Percentiles rank a stretch among this genome's conserved stretches.
phyloP scores from a whole-genome alignment of 1,284 basidiomycete genomes.

The Marasmius fiardii region DNA sequence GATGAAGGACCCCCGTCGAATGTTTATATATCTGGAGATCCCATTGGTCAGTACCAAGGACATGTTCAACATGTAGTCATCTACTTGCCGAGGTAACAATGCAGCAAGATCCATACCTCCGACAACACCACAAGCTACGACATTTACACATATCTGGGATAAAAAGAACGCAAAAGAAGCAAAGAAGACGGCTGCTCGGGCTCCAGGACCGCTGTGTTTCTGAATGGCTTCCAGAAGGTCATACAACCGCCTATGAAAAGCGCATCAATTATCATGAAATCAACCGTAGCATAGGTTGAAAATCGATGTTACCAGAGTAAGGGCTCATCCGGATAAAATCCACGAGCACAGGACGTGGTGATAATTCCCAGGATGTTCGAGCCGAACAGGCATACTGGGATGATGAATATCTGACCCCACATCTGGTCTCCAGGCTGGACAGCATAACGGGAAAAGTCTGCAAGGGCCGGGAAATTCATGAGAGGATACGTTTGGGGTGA shows the following conservation, averaged over 20 bases:
- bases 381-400: constrained; percentile 28
- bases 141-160: constrained; percentile 26
- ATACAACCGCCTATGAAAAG: constrained; percentile 21
- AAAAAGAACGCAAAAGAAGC: constrained; percentile 28
- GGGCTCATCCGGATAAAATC: constrained; percentile 28
- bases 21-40: constrained; percentile 21
- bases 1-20: constrained; percentile 26
- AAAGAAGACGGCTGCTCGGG: constrained; percentile 28
- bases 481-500: background rate
- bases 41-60: background rate
- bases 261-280: background rate
- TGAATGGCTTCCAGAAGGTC: constrained; percentile 28
- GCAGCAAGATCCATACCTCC: constrained; percentile 29
- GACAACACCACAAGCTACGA: constrained; percentile 26
- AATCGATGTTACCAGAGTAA: constrained; percentile 22
- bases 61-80: background rate
- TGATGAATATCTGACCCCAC: constrained; percentile 29
- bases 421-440: constrained; percentile 27
- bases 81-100: constrained; percentile 18
- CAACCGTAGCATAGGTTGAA: background rate
- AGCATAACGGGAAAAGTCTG: constrained; percentile 32
- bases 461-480: background rate
- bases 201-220: constrained; percentile 22
- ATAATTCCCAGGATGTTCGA: constrained; percentile 28
- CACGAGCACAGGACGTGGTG: constrained; percentile 28